phyloP scores from a whole-genome alignment of 345 rosid species.

The Passiflora organensis region DNA sequence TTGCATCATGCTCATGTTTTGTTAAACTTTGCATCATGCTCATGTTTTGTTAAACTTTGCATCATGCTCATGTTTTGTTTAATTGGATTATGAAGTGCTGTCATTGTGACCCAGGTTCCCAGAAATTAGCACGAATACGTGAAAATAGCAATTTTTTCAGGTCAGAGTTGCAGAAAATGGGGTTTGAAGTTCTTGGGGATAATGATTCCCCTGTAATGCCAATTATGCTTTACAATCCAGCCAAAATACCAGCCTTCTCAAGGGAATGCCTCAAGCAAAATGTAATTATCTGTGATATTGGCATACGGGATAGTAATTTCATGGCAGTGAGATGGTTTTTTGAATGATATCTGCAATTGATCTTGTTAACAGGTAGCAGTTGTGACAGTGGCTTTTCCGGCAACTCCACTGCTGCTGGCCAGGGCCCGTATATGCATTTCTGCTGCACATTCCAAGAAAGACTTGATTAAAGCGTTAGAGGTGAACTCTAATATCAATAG shows the following conservation, averaged over 20 bases:
- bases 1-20: too few relatives aligned
- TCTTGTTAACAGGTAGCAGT: slow-evolving; percentile 19
- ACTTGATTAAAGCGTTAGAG: slow-evolving; percentile 62
- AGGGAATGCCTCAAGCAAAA: slow-evolving; percentile 77
- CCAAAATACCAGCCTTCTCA: slow-evolving; percentile 94
- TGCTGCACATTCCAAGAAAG: slow-evolving; percentile 68
- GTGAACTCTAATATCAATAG: slow-evolving; percentile 22
- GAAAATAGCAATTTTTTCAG: slow-evolving; percentile 93
- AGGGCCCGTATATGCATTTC: slow-evolving; percentile 87
- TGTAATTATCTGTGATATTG: slow-evolving; percentile 25
- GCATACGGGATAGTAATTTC: background rate
- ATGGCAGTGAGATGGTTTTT: background rate
- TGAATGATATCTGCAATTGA: background rate
- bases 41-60: background rate
- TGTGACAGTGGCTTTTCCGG: slow-evolving; percentile 17
- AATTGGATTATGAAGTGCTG: background rate
- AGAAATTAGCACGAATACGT: slow-evolving; percentile 79
- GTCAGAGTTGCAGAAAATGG: slow-evolving; percentile 89
- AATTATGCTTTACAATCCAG: slow-evolving; percentile 95
- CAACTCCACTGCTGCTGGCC: slow-evolving; percentile 48
- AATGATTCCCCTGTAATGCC: slow-evolving; percentile 99
- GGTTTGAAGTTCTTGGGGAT: slow-evolving; percentile 96
- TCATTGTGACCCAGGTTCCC: slow-evolving; percentile 53
- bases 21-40: too few relatives aligned
- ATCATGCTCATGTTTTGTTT: background rate